These are phyloP conservation scores for Rossbeevera mucosa DNA, from an alignment of 768 basidiomycete genomes.

Conservation along the genomic window DNA sequence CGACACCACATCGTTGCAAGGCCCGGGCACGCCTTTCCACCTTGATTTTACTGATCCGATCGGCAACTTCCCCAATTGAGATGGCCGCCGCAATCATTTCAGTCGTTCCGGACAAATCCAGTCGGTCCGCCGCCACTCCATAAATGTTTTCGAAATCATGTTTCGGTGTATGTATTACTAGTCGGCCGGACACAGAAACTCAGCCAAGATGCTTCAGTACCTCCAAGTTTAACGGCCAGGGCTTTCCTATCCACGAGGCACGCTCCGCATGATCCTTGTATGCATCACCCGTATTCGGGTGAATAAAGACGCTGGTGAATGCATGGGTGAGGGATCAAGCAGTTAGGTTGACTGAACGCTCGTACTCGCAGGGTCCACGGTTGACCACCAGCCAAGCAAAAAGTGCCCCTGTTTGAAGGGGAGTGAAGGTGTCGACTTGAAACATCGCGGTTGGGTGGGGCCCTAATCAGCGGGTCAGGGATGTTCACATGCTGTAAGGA, in stretches of 20 bases:
- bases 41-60: no score
- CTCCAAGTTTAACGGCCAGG: constrained; percentile 51
- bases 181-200: no score
- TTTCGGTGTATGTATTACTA: no score
- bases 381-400: constrained; percentile 66
- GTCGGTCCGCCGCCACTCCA: no score
- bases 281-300: constrained; percentile 61
- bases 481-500: neutral
- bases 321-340: neutral
- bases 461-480: constrained; percentile 32
- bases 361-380: constrained; percentile 69
- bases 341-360: constrained; percentile 8
- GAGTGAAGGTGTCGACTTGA: constrained; percentile 61
- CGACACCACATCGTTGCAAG: no score
- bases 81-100: no score
- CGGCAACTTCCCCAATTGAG: no score
- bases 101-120: no score
- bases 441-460: constrained; percentile 73
- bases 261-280: constrained; percentile 60
- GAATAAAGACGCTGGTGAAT: constrained; percentile 49
- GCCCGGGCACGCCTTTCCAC: no score
- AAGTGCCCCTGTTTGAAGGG: constrained; percentile 64
- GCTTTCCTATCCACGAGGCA: constrained; percentile 61
- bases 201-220: no score
- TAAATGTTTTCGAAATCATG: no score